These are phyloP conservation scores for Gymnopilus junonius DNA, from an alignment of 768 basidiomycete genomes.

Conservation along the genomic window DNA sequence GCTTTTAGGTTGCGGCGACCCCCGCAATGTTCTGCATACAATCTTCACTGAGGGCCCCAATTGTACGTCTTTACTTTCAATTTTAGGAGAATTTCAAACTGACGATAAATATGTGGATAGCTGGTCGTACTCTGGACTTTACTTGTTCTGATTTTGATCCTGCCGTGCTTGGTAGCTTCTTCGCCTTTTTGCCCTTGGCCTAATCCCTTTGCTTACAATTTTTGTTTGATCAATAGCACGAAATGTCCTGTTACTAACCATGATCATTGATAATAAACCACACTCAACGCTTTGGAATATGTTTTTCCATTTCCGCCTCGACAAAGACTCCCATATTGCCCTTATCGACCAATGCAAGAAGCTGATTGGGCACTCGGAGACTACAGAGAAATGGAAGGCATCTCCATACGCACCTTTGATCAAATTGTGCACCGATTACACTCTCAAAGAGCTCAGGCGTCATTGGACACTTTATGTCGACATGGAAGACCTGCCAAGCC, in stretches of 20 bases:
- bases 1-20: slow-evolving; percentile 53
- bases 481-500: slow-evolving; percentile 21
- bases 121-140: slow-evolving; percentile 32
- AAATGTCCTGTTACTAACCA: slow-evolving; percentile 39
- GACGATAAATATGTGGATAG: background rate
- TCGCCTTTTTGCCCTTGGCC: background rate
- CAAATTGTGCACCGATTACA: slow-evolving; percentile 32
- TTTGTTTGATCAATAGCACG: slow-evolving; percentile 15
- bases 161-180: slow-evolving; percentile 34
- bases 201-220: background rate
- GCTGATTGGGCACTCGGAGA: slow-evolving; percentile 27
- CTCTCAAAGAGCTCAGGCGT: slow-evolving; percentile 33
- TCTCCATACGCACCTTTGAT: slow-evolving; percentile 31
- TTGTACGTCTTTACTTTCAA: slow-evolving; percentile 14
- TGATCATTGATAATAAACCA: slow-evolving; percentile 31
- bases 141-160: slow-evolving; percentile 45
- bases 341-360: slow-evolving; percentile 33
- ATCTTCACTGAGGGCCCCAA: slow-evolving; percentile 27
- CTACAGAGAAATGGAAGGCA: slow-evolving; percentile 29
- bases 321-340: slow-evolving; percentile 25
- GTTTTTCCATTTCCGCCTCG: slow-evolving; percentile 40
- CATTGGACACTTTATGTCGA: slow-evolving; percentile 33
- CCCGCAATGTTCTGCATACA: slow-evolving; percentile 50
- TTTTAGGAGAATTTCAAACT: too few species aligned
- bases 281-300: slow-evolving; percentile 34